These are phyloP conservation scores for Golubevia sp. DNA, from an alignment of 1,284 basidiomycete species.

Conservation along the genomic window DNA sequence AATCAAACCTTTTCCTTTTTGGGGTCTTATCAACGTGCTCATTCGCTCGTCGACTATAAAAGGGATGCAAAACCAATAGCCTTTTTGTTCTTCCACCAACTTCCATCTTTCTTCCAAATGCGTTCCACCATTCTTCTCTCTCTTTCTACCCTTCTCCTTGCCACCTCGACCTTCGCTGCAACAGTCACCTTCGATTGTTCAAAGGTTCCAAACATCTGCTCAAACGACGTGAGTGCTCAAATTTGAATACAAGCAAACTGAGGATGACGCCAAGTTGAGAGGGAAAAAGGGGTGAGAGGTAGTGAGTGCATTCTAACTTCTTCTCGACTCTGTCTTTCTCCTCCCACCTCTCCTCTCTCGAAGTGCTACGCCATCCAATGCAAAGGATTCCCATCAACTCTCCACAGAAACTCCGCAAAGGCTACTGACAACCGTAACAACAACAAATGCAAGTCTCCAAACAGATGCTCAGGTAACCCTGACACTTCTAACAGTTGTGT, in stretches of 20 bases:
- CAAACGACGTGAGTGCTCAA: conserved; percentile 17
- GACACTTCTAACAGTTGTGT: background rate
- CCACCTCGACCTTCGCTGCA: conserved; percentile 6
- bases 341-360: background rate
- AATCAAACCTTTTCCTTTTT: too few relatives aligned
- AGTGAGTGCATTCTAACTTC: background rate
- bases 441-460: conserved; percentile 33
- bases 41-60: too few relatives aligned
- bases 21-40: too few relatives aligned
- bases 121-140: conserved; percentile 3
- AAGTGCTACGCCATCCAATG: conserved; percentile 38
- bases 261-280: too few relatives aligned
- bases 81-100: background rate
- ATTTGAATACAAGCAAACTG: too few relatives aligned
- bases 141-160: conserved; percentile 2
- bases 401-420: conserved; percentile 31
- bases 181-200: conserved; percentile 32
- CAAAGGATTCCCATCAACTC: conserved; percentile 24
- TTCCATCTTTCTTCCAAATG: conserved; percentile 5
- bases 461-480: conserved; percentile 26
- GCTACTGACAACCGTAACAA: conserved; percentile 22
- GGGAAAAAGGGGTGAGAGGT: too few relatives aligned
- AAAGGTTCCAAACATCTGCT: conserved; percentile 42
- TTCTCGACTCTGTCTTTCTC: background rate
- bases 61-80: too few relatives aligned